Conservation (phyloP, 345 rosid species). For the Abelmoschus esculentus region DNA sequence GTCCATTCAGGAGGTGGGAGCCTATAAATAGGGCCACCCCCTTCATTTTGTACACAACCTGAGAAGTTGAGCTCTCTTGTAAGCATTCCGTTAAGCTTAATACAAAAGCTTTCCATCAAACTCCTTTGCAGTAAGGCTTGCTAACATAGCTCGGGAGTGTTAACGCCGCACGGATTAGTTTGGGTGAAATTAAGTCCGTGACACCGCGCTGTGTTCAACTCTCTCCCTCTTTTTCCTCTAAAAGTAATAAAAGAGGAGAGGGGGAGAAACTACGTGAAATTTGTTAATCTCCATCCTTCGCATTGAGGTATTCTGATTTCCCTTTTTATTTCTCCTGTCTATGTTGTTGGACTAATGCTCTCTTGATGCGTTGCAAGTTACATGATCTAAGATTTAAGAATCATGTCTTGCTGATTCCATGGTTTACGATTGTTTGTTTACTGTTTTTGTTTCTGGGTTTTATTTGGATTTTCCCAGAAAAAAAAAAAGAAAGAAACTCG, state of each 20-base stretch:
- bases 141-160: too few relatives aligned
- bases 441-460: neutral
- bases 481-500: neutral
- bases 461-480: neutral
- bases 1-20: too few relatives aligned
- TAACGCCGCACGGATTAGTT: too few relatives aligned
- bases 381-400: neutral
- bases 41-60: too few relatives aligned
- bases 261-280: neutral
- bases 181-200: too few relatives aligned
- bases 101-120: too few relatives aligned
- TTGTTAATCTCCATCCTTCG: neutral
- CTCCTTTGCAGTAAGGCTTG: too few relatives aligned
- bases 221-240: neutral
- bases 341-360: neutral
- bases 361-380: neutral
- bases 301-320: neutral
- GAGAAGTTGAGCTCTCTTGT: too few relatives aligned
- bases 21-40: too few relatives aligned
- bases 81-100: too few relatives aligned
- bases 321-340: neutral
- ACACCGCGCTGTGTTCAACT: neutral
- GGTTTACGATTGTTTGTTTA: neutral
- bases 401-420: neutral
- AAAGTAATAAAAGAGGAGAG: neutral